Base-by-base conservation (phyloP, 164 flowering plant species). In the Euptelea pleiosperma region DNA sequence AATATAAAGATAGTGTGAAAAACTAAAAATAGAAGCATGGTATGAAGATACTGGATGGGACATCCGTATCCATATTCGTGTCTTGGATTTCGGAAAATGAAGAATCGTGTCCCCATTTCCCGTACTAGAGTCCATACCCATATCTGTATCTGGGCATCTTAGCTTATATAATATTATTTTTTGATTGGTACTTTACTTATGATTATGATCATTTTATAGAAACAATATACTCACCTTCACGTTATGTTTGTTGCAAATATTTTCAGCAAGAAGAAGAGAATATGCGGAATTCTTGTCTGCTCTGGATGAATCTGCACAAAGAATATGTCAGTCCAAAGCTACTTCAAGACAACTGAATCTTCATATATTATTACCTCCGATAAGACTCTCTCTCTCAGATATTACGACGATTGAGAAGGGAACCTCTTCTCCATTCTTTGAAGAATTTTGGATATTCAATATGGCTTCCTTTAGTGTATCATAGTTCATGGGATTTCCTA, bases 201-300 rank as follows among this genome's bases (percentile, higher is more conserved):
- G 55, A 33, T 7, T 19, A 18, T 16, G 12, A 31, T 39, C 24
- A 31, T 24, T 51, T n/a, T 14, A 51, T n/a, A 31, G 4, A 21
- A 19, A 40, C 3, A 55, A 18, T 4, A 54, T 3, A 49, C 70
- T 60, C 52, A 86, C 99, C 91, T 82, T 88, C 48, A 90, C 84
- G 30, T 90, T 84, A 72, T 81, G 79, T 60, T 83, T 78, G 60
- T 69, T 71, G 68, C 97, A 89, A 52, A 90, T 83, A 62, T 51
- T 84, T 75, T 93, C 99, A 63, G 99, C 92, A 60, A 93, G 88
- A 36, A 88, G 84, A 65, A 93, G 94, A 70, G 94, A 70, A 61
- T 86, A 93, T 33, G 84, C 93, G 18, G 94, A 76, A 51, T 87
- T 91, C 65, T 88, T 93, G 80, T 93, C 99, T 28, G 85, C 94